Evolutionary conservation across 176 grass and related monocot species (phyloP), one percentile per base, ranked within the genome.

Genomic region (Zoysia pacifica): DNA sequence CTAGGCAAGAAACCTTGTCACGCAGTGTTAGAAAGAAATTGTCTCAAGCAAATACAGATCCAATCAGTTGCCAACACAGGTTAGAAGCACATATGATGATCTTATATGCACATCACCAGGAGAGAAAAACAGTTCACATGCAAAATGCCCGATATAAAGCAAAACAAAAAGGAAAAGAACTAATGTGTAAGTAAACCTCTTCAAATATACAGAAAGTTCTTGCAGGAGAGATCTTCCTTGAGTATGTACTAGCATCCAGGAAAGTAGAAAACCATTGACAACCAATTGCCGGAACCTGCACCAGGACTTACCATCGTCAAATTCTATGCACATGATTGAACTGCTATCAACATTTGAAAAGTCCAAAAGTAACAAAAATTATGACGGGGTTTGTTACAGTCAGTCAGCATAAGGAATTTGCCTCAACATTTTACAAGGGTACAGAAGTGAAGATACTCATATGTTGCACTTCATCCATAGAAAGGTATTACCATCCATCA

Each of bases 161-260:
- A 28, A 28, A 28, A 28, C 28, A 14, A 14, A 52, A 58, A 58
- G 19, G 55, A 76, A 5, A 88, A 70, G 59, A 37, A 62, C 48
- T 56, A 48, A 79, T 74, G 42, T 67, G 72, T 48, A 61, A 62
- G 67, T 69, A 77, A 51, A 98, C 95, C 96, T 91, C 96, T 86
- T 95, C 96, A 89, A 84, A 94, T 64, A 98, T 66, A 82, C 96
- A 98, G 78, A 94, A 98, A 49, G 92, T 98, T 94, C 90, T 94
- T 64, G 90, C 89, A 86, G 92, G 75, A 66, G 88, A 86, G 51
- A 98, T 98, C 72, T 89, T 83, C 48, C 60, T 82, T 4, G 76
- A 80, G 78, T 91, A 98, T 70, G 83, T 83, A 89, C 76, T 75
- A 80, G 52, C 76, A 89, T 93, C 86, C 74, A 94, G 71, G 70